phyloP scores from a whole-genome alignment of 108 stramenopile species.

The Nannochloropsis gaditana region DNA sequence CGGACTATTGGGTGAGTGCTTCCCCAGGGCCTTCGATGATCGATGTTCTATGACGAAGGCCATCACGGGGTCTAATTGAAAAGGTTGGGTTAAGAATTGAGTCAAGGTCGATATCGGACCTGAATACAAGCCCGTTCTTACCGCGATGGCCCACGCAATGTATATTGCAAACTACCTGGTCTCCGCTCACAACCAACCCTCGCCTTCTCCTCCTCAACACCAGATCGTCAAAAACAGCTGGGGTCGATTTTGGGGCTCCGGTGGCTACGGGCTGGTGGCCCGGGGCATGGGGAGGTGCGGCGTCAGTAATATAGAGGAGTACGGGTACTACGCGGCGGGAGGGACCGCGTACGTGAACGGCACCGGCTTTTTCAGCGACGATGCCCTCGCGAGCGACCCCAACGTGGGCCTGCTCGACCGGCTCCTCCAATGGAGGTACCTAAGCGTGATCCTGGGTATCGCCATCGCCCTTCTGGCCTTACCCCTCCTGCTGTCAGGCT shows the following conservation, averaged over 20 bases:
- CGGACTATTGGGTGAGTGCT: background rate
- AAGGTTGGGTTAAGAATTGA: no score
- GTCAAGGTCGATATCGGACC: no score
- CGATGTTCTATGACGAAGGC: no score
- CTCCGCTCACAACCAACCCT: no score
- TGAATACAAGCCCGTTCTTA: no score
- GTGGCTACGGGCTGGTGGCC: background rate
- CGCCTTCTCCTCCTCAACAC: background rate
- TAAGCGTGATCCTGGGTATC: background rate
- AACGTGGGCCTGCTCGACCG: background rate
- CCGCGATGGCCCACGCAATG: no score
- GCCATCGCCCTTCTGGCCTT: background rate
- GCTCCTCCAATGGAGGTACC: background rate
- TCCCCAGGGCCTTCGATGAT: no score
- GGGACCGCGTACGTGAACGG: background rate
- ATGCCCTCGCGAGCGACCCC: background rate
- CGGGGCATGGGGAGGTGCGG: background rate
- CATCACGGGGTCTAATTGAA: no score
- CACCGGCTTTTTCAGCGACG: slow-evolving; percentile 1
- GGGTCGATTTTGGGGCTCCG: background rate
- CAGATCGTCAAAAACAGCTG: slow-evolving; percentile 24
- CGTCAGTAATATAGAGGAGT: slow-evolving; percentile 10
- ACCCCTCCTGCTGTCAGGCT: background rate
- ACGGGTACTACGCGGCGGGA: background rate
- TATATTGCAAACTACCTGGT: no score